Percentiles rank a stretch among this genome's conserved stretches.
Conservation (phyloP, 2,329 filamentous ascomycete genomes). For the Ophiocordyceps sinensis region DNA sequence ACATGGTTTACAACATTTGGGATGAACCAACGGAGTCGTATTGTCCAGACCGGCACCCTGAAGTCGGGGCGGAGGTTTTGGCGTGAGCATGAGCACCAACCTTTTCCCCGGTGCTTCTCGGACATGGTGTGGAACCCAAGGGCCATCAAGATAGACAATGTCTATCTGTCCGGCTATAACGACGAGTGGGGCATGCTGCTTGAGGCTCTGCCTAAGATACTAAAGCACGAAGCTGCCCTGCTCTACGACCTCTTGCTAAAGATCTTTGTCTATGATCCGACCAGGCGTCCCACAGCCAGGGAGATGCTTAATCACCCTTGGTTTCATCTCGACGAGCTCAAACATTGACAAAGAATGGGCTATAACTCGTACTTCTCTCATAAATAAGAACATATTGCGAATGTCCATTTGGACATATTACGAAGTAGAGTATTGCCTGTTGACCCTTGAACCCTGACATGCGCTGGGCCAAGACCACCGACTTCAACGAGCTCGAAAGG, state of each 20-base stretch:
- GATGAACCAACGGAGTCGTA: not conserved
- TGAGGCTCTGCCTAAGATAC: not conserved
- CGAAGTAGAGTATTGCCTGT: too few species aligned
- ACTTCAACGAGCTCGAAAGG: too few species aligned
- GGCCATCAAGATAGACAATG: not conserved
- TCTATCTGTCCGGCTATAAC: not conserved
- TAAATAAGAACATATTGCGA: too few species aligned
- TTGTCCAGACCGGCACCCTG: not conserved
- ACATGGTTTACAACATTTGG: not conserved
- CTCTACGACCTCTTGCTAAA: not conserved
- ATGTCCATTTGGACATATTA: too few species aligned
- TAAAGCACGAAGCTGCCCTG: not conserved
- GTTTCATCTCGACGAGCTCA: not conserved
- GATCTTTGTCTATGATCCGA: not conserved
- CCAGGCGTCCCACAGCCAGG: not conserved
- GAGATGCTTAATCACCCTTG: not conserved
- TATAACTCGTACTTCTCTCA: not conserved
- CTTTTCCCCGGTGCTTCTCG: not conserved
- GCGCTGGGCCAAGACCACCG: too few species aligned
- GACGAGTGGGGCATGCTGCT: not conserved
- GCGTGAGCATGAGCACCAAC: not conserved
- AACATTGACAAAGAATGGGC: not conserved
- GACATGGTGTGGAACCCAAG: not conserved
- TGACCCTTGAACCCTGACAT: too few species aligned
- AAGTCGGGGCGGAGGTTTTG: not conserved